Evolutionary conservation across 495 filamentous ascomycete species (phyloP).

Genomic region (Penicillium daleae): DNA sequence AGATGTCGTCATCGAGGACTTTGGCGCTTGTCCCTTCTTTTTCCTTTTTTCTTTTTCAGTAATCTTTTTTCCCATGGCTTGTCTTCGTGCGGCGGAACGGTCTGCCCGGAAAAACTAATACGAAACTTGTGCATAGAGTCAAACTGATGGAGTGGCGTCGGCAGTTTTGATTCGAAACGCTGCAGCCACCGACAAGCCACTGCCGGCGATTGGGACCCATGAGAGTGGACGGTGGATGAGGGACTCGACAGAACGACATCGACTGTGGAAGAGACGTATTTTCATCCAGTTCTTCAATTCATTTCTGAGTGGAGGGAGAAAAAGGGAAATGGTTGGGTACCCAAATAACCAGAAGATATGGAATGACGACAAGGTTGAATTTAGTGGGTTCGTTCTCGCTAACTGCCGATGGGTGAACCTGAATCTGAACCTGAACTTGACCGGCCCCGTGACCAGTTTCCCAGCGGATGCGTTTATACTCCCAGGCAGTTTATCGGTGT

Average conservation of each 20-base stretch:
- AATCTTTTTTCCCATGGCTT: not conserved
- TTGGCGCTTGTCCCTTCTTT: not conserved
- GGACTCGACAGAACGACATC: too few species aligned
- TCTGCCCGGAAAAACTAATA: constrained; percentile 17
- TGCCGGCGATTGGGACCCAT: constrained; percentile 23
- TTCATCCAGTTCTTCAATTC: not conserved
- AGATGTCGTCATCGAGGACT: not conserved
- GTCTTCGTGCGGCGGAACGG: constrained; percentile 21
- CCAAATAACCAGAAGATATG: not conserved
- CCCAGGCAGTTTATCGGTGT: not conserved
- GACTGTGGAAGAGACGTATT: too few species aligned
- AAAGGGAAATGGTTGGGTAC: not conserved
- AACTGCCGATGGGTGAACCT: not conserved
- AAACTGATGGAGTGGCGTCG: constrained; percentile 30
- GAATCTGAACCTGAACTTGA: not conserved
- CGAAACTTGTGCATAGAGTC: constrained; percentile 14
- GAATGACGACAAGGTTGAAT: not conserved
- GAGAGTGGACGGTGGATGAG: constrained; percentile 1
- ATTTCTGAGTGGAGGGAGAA: not conserved
- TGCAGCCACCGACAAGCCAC: constrained; percentile 28
- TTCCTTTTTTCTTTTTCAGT: not conserved
- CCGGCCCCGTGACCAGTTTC: constrained; percentile 1
- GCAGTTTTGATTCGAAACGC: constrained; percentile 26
- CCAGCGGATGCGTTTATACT: not conserved
- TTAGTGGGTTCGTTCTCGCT: not conserved